phyloP scores from a whole-genome alignment of 83 land plant species.

The Picea abies region DNA sequence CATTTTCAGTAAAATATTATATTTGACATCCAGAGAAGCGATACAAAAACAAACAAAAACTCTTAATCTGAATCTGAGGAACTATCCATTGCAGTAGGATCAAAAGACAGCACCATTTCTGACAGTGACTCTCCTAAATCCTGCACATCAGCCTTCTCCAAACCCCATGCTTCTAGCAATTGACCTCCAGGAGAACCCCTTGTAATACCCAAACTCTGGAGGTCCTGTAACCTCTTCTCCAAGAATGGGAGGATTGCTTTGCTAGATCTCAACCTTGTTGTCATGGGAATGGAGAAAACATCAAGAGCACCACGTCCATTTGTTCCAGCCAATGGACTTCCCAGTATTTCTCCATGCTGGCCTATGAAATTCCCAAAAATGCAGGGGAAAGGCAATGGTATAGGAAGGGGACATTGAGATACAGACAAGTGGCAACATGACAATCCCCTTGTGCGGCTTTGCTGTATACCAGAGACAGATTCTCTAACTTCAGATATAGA shows the following conservation, averaged over 20 bases:
- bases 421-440: slow-evolving; percentile 55
- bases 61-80: slow-evolving; percentile 68
- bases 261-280: slow-evolving; percentile 78
- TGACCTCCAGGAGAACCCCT: slow-evolving; percentile 61
- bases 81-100: slow-evolving; percentile 19
- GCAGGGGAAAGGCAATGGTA: slow-evolving; percentile 84
- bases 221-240: slow-evolving; percentile 45
- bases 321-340: slow-evolving; percentile 22
- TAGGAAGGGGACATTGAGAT: slow-evolving; percentile 69
- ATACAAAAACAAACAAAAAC: too few species aligned
- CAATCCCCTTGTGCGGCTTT: slow-evolving; percentile 21
- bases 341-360: slow-evolving; percentile 57
- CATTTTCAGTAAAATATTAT: too few species aligned
- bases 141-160: slow-evolving; percentile 64
- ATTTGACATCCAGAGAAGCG: too few species aligned
- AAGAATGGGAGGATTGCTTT: slow-evolving; percentile 66
- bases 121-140: slow-evolving; percentile 72
- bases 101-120: slow-evolving; percentile 41
- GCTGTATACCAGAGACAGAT: slow-evolving; percentile 31
- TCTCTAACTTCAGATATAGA: slow-evolving; percentile 58
- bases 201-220: slow-evolving; percentile 52
- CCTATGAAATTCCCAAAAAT: slow-evolving; percentile 64
- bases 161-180: slow-evolving; percentile 78
- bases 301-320: slow-evolving; percentile 66
- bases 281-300: slow-evolving; percentile 70